These are phyloP conservation scores for Dunaliella salina DNA, from an alignment of 163 green algal genomes.

Conservation along the genomic window DNA sequence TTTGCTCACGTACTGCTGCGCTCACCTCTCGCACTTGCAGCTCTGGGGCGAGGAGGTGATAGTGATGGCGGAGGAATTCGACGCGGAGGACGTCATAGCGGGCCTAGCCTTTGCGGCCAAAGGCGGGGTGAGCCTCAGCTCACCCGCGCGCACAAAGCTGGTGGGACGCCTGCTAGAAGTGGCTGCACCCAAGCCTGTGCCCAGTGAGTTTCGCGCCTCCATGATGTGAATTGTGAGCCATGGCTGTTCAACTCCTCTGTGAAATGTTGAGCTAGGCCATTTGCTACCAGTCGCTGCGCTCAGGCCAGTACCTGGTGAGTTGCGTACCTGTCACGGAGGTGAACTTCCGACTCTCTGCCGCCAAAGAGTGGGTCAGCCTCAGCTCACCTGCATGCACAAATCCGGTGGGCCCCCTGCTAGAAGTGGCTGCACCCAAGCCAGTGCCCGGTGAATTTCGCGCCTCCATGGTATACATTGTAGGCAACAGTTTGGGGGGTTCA, in stretches of 20 bases:
- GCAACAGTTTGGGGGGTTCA: too few species aligned
- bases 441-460: background rate
- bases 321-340: too few species aligned
- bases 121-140: background rate
- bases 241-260: too few species aligned
- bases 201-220: background rate
- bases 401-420: background rate
- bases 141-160: background rate
- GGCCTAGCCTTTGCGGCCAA: background rate
- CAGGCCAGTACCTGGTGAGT: too few species aligned
- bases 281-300: too few species aligned
- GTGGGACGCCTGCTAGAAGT: background rate
- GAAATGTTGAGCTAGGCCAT: too few species aligned
- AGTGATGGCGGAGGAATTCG: background rate
- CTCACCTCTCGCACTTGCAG: background rate
- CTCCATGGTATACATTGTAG: too few species aligned
- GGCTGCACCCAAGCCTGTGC: background rate
- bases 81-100: background rate
- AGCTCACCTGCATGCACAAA: background rate
- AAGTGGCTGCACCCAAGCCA: background rate
- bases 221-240: too few species aligned
- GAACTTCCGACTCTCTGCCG: too few species aligned
- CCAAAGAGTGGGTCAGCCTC: background rate
- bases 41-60: background rate
- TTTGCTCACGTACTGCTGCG: too few species aligned